Evolutionary conservation across 768 basidiomycete species (phyloP), one percentile per base, ranked within the genome.

Genomic region (Coprinopsis strossmayeri): DNA sequence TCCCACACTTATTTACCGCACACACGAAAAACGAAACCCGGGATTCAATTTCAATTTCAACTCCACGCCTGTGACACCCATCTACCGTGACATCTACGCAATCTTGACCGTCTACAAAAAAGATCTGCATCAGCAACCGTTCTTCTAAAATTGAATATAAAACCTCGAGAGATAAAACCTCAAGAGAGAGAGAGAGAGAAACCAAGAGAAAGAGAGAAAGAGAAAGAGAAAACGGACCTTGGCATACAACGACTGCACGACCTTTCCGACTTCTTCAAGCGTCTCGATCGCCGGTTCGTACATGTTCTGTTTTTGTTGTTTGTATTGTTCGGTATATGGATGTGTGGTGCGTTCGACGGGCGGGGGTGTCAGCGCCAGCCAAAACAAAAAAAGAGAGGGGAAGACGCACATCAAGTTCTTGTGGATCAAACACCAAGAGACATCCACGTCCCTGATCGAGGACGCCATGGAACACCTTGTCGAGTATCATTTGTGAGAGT

Each of bases 401-500:
- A 24, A 12, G 10, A 76, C 88, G 49, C 58, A 91, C 91, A 67
- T 96, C 92, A 11, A 79, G 80, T 58, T 89, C 86, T 1, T 81
- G 80, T 63, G 91, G 74, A 49, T 96, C 90, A 53, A 88, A 97
- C n/a, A 98, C 82, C 44, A 96, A 69, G 42, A 97, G 68, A 59
- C 92, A 93, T 0, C 93, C 93, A 2, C 90, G 78, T 23, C 91
- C 92, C 63, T 98, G 95, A 63, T 98, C 95, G n/a, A 99, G 74
- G 1, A 99, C 93, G 3, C 95, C 95, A 53, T 91, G 79, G 54
- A 98, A 79, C 1, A 94, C 81, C 57, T 94, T 94, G 68, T 97
- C 95, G 30, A 97, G 71, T 53, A 98, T 99, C 95, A 99, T 98
- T 63, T 99, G 95, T 25, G 89, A 92, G 23, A 98, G 69, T 62